Base-by-base conservation (phyloP, 2,329 filamentous ascomycete species). In the Periconia macrospinosa region DNA sequence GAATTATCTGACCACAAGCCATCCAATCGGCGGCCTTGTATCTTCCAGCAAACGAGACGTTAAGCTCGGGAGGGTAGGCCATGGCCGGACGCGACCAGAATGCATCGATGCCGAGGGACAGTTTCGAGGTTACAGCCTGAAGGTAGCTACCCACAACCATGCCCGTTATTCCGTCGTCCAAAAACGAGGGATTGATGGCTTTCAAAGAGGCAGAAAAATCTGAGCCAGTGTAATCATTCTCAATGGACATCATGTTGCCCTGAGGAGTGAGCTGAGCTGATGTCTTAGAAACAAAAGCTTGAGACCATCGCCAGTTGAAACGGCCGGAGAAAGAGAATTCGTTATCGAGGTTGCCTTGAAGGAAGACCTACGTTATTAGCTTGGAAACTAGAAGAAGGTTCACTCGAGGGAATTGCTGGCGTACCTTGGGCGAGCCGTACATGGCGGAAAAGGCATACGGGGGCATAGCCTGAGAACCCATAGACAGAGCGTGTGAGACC, bases 131-230 rank as follows among this genome's bases (percentile, higher is more conserved):
- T 57, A 99, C 79, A 47, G 92, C 90, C 78, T 99, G 94, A 55
- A 99, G 84, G 78, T 97, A 97, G 80, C 90, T 94, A 66, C 91
- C 92, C 69, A 99, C 92, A 74, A 91, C 91, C 77, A 97, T 96
- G 67, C 94, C 94, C 23, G 93, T 99, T 48, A 97, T 77, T 52
- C 92, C 91, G 54, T 94, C 93, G 73, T 97, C 92, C 49, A 99
- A 84, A 63, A 88, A 81, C 6, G 92, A 97, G n/a, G 94, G 94
- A 81, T 97, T 97, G 72, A 97, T 85, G 70, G 91, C 87, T 81
- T 97, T 99, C 66, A 99, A 71, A 41, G 90, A 93, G 20, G 92
- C 91, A 43, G 90, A 93, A 78, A 99, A 99, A 78, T 99, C 94
- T 68, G 85, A 81, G 71, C 94, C 94, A 19, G 86, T 90, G 79